Evolutionary conservation across 139 green algal species (phyloP).

Genomic region (Tetradesmus obliquus): DNA sequence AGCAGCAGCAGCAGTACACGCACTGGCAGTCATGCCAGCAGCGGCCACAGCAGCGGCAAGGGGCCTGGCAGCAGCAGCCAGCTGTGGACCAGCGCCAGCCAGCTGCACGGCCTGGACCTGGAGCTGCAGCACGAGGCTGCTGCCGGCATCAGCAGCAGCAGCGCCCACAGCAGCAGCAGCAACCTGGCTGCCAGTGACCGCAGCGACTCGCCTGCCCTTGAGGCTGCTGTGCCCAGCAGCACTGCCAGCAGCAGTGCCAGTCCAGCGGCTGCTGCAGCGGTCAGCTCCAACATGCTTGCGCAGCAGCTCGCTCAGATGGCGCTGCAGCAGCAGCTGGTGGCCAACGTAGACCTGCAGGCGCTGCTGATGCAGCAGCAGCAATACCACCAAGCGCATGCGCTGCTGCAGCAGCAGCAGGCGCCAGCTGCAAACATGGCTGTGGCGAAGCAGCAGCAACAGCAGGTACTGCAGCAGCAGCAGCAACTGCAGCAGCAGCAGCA

Average conservation of each 20-base stretch:
- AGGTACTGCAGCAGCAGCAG: neutral
- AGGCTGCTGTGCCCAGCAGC: neutral
- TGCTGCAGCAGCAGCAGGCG: neutral
- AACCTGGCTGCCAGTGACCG: neutral
- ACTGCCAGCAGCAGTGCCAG: neutral
- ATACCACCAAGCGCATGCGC: neutral
- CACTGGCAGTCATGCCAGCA: neutral
- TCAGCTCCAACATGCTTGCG: conserved; percentile 21
- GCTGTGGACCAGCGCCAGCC: conserved; percentile 22
- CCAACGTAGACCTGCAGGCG: conserved; percentile 20
- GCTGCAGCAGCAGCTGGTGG: conserved; percentile 39
- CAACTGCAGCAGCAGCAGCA: neutral
- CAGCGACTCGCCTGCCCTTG: conserved; percentile 9
- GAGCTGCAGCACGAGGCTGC: conserved; percentile 44
- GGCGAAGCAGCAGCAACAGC: conserved; percentile 3
- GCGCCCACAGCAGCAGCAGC: conserved; percentile 5
- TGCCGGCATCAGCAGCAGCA: conserved; percentile 27
- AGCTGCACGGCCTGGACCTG: conserved; percentile 44
- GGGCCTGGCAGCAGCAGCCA: conserved; percentile 20
- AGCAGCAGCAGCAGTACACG: conserved; percentile 3
- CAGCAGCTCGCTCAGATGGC: conserved; percentile 37
- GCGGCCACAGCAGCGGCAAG: neutral
- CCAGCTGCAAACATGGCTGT: neutral
- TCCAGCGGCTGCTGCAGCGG: neutral
- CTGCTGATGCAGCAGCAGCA: conserved; percentile 37